Percentiles rank a stretch among this genome's conserved stretches.
Conservation (phyloP, 1,284 basidiomycete species). For the Leccinum holopus region DNA sequence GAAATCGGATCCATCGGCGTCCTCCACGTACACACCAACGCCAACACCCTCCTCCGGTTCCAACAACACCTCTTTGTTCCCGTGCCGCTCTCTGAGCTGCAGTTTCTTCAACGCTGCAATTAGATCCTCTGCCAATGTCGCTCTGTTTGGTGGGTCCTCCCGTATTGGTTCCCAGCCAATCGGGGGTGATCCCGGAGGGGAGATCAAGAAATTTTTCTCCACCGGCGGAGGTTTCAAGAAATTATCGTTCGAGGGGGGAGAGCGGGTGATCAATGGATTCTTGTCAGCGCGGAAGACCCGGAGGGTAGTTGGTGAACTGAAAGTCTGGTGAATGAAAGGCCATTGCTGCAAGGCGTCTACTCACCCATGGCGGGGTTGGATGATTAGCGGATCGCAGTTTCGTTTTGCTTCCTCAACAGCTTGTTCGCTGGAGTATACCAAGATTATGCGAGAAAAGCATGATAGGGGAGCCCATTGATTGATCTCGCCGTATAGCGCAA, state of each 20-base stretch:
- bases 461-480: constrained; percentile 85
- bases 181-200: constrained; percentile 96
- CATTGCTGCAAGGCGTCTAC: constrained; percentile 20
- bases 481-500: constrained; percentile 70
- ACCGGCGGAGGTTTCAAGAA: constrained; percentile 76
- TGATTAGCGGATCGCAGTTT: constrained; percentile 57
- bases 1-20: constrained; percentile 47
- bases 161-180: constrained; percentile 93
- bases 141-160: constrained; percentile 90
- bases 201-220: constrained; percentile 96
- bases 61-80: constrained; percentile 55
- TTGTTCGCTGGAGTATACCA: constrained; percentile 70
- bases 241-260: constrained; percentile 42
- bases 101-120: constrained; percentile 71
- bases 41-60: constrained; percentile 69
- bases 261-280: constrained; percentile 57
- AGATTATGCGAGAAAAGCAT: constrained; percentile 77
- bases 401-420: constrained; percentile 66
- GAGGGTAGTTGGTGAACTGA: constrained; percentile 54
- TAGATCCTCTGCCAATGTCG: constrained; percentile 88
- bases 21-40: constrained; percentile 73
- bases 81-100: constrained; percentile 42
- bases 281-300: constrained; percentile 80
- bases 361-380: constrained; percentile 54
- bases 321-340: constrained; percentile 11